Evolutionary conservation across 768 basidiomycete species (phyloP).

Genomic region (Mycena sanguinolenta): DNA sequence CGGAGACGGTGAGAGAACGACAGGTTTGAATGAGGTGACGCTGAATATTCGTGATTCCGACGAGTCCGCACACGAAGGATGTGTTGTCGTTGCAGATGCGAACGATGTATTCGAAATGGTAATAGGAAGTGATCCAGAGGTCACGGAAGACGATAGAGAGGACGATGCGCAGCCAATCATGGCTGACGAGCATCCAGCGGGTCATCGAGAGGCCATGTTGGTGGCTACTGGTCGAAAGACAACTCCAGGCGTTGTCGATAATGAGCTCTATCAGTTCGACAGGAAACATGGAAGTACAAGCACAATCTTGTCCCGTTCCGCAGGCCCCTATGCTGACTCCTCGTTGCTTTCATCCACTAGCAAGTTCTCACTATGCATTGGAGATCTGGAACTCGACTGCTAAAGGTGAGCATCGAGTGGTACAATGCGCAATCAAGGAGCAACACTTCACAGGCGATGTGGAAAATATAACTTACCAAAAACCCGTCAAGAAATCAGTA

Average conservation of each 20-base stretch:
- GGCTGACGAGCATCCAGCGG: slow-evolving; percentile 15
- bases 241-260: background rate
- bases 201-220: slow-evolving; percentile 1
- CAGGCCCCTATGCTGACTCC: too few species aligned
- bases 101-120: background rate
- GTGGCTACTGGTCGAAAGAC: slow-evolving; percentile 12
- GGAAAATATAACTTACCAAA: too few species aligned
- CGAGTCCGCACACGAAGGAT: background rate
- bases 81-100: background rate
- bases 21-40: background rate
- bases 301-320: too few species aligned
- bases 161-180: background rate
- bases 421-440: too few species aligned
- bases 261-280: slow-evolving; percentile 12
- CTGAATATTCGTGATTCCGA: background rate
- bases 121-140: slow-evolving; percentile 3
- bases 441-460: too few species aligned
- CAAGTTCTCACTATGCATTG: too few species aligned
- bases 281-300: slow-evolving; percentile 7
- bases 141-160: slow-evolving; percentile 12
- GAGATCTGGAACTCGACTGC: too few species aligned
- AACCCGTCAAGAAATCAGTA: too few species aligned
- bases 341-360: too few species aligned
- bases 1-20: too few species aligned
- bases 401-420: too few species aligned